Evolutionary conservation across 352 stramenopile genomes (phyloP).

Genomic region (Phytophthora pistaciae): DNA sequence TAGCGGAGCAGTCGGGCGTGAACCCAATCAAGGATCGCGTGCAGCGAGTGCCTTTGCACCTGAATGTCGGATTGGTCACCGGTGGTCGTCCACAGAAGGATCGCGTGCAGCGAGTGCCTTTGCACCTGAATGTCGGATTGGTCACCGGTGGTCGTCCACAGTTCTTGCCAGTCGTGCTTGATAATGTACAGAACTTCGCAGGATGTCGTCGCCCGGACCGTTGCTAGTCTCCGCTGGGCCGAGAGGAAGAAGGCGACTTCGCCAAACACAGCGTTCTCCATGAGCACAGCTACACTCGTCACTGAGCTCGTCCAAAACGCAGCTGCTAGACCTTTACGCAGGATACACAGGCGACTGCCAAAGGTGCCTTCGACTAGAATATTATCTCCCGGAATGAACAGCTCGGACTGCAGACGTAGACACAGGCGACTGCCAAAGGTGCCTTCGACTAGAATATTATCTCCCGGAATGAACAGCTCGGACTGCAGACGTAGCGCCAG

Average conservation of each 20-base stretch:
- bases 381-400: slow-evolving; percentile 77
- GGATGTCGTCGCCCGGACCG: slow-evolving; percentile 61
- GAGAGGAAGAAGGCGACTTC: slow-evolving; percentile 79
- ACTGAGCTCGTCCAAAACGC: slow-evolving; percentile 65
- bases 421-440: slow-evolving; percentile 61
- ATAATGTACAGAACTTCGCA: slow-evolving; percentile 75
- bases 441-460: slow-evolving; percentile 69
- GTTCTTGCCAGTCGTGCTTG: slow-evolving; percentile 68
- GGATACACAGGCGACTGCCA: slow-evolving; percentile 63
- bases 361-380: slow-evolving; percentile 70
- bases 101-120: slow-evolving; percentile 60
- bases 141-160: slow-evolving; percentile 53
- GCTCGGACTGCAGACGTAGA: slow-evolving; percentile 64
- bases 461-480: slow-evolving; percentile 77
- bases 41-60: slow-evolving; percentile 58
- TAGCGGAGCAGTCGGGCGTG: slow-evolving; percentile 50
- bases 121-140: slow-evolving; percentile 55
- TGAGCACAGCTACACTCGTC: slow-evolving; percentile 63
- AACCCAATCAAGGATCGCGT: slow-evolving; percentile 75
- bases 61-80: slow-evolving; percentile 50
- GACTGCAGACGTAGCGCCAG: slow-evolving; percentile 66
- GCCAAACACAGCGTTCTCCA: slow-evolving; percentile 73
- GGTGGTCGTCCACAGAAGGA: slow-evolving; percentile 59
- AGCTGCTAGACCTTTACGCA: slow-evolving; percentile 60
- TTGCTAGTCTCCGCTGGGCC: slow-evolving; percentile 63